Percentiles rank a stretch among this genome's conserved stretches.
Conservation (phyloP, 805 yeast genomes). For the Ogataea angusta region DNA sequence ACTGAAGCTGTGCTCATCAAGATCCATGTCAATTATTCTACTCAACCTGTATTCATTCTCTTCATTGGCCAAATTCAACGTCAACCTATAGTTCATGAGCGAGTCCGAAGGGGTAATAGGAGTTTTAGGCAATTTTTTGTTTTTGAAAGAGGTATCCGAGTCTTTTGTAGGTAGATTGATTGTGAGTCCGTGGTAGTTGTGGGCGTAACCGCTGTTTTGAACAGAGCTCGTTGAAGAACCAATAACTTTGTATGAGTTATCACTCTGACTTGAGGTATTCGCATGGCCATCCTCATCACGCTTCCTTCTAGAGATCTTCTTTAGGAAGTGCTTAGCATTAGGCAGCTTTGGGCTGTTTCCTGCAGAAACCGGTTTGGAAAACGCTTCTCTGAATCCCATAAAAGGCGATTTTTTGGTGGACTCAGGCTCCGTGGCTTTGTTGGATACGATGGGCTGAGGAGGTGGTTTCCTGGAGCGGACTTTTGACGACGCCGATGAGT, state of each 20-base stretch:
- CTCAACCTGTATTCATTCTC: conserved; percentile 22
- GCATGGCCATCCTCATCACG: conserved; percentile 9
- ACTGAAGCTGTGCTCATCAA: conserved; percentile 4
- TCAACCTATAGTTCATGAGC: conserved; percentile 27
- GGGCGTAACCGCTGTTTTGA: conserved; percentile 9
- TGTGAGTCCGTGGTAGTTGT: conserved; percentile 11
- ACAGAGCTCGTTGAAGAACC: conserved; percentile 4
- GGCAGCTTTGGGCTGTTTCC: conserved; percentile 17
- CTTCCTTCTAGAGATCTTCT: conserved; percentile 19
- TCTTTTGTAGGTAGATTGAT: conserved; percentile 12
- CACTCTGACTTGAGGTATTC: conserved; percentile 4
- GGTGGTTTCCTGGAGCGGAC: conserved; percentile 20
- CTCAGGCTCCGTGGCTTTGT: conserved; percentile 1
- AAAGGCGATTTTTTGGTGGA: conserved; percentile 20
- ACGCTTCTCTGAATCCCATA: conserved; percentile 22
- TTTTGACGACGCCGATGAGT: conserved; percentile 11
- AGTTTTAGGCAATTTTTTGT: conserved; percentile 21
- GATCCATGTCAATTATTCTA: conserved; percentile 18
- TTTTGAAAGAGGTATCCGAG: conserved; percentile 1
- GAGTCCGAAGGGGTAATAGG: conserved; percentile 26
- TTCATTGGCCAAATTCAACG: conserved; percentile 23
- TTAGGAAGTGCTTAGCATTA: conserved; percentile 21
- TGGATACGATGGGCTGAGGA: conserved; percentile 6
- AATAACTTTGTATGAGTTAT: conserved; percentile 8
- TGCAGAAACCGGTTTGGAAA: conserved; percentile 18